Evolutionary conservation across 2,329 filamentous ascomycete genomes (phyloP), one percentile per base, ranked within the genome.

Genomic region (Epichloe hybrida): DNA sequence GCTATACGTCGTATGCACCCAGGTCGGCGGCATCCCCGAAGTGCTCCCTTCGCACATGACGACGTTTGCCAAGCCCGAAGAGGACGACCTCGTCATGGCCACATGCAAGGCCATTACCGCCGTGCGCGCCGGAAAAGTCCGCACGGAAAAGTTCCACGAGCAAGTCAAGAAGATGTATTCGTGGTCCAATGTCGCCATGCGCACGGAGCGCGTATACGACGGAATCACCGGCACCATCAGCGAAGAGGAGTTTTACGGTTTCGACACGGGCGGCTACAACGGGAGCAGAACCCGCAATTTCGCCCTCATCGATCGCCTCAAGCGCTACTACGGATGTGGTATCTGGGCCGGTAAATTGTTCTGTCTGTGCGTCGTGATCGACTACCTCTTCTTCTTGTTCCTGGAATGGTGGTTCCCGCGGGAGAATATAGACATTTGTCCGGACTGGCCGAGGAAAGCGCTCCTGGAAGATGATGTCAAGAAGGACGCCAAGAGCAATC

Each of bases 341-440:
- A 91, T 97, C 47, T 98, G 93, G 93, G 93, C 93, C 0, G 93
- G 93, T 37, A 98, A 98, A 69, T 73, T 98, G 8, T 98, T 98
- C 62, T 96, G 93, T 61, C 73, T 98, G 1, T 96, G 91, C 56
- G 90, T 90, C 11, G 82, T 97, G 52, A 84, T 98, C 48, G 93
- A 98, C 67, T 98, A 95, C 61, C 69, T 98, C 46, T 77, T 98
- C 49, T 95, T 89, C 60, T 74, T 96, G 46, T 80, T 95, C 46
- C 73, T 96, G 49, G 93, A 98, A 66, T 80, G 94, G 67, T 86
- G 81, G 71, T 90, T 86, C 55, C 93, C 93, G 0, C 75, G 90
- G 52, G 83, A 86, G 38, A 79, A 81, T 41, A 97, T 98, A 56
- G 93, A 98, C 60, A 81, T 93, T 53, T 90, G 88, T 46, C 83